Conservation (phyloP, 805 yeast species). For the Candida germanica region DNA sequence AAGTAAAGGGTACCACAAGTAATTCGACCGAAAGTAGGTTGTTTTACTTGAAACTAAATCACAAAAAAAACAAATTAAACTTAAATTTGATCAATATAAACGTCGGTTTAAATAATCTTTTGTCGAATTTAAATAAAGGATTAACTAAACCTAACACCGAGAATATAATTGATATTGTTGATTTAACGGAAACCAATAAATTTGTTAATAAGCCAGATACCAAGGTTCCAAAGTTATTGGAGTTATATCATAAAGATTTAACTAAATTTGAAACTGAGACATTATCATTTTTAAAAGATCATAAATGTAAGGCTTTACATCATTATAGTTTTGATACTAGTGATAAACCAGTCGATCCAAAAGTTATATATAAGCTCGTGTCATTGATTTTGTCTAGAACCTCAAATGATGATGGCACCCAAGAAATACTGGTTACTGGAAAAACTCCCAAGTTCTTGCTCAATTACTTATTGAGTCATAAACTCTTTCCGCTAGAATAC, state of each 20-base stretch:
- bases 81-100: conserved; percentile 49
- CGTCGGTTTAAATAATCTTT: conserved; percentile 64
- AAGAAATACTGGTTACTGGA: conserved; percentile 11
- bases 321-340: conserved; percentile 31
- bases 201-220: background rate
- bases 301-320: conserved; percentile 3
- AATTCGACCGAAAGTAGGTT: conserved; percentile 35
- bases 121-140: conserved; percentile 69
- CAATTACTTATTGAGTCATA: conserved; percentile 80
- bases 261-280: conserved; percentile 9
- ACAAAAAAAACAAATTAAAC: conserved; percentile 41
- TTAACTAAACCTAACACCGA: conserved; percentile 17
- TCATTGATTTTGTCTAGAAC: conserved; percentile 27
- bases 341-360: conserved; percentile 63
- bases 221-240: background rate
- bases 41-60: conserved; percentile 38
- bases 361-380: conserved; percentile 47
- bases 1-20: conserved; percentile 43
- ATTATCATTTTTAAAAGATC: conserved; percentile 10
- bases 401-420: background rate
- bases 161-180: conserved; percentile 1
- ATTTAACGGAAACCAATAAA: conserved; percentile 1
- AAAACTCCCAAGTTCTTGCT: conserved; percentile 54
- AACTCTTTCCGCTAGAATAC: conserved; percentile 67
- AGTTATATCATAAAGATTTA: background rate